Percentiles rank a stretch among this genome's conserved stretches.
These are phyloP conservation scores for Chrysoporthe austroafricana DNA, from an alignment of 2,329 filamentous ascomycete species.

Conservation along the genomic window DNA sequence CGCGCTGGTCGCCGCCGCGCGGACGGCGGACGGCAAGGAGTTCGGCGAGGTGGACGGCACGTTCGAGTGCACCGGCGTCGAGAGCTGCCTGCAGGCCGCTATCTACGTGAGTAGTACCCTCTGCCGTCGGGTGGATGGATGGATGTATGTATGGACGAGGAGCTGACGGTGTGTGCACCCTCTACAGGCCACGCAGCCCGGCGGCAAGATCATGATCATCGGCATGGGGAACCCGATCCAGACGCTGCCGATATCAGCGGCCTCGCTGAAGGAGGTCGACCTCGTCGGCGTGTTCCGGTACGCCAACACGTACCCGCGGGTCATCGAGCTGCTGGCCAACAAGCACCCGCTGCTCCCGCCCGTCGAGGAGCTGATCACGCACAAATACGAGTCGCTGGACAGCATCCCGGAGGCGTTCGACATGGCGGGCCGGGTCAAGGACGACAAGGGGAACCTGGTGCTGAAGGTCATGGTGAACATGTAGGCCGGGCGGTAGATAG, in stretches of 20 bases:
- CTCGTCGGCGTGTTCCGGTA: slow-evolving; percentile 74
- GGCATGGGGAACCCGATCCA: slow-evolving; percentile 75
- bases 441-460: slow-evolving; percentile 70
- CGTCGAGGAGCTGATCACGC: slow-evolving; percentile 71
- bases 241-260: slow-evolving; percentile 69
- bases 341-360: slow-evolving; percentile 60
- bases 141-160: not conserved
- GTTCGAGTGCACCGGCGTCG: slow-evolving; percentile 81
- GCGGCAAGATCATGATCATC: slow-evolving; percentile 71
- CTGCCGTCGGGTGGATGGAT: not conserved
- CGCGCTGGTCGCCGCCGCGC: slow-evolving; percentile 43
- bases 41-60: slow-evolving; percentile 69
- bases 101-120: slow-evolving; percentile 60
- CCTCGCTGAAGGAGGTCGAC: slow-evolving; percentile 71
- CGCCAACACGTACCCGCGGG: slow-evolving; percentile 71
- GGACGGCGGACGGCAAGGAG: slow-evolving; percentile 40
- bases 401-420: slow-evolving; percentile 69
- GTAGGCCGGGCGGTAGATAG: slow-evolving; percentile 24
- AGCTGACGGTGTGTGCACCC: not conserved
- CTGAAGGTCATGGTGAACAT: slow-evolving; percentile 72
- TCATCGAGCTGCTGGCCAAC: slow-evolving; percentile 55
- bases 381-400: slow-evolving; percentile 67
- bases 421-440: slow-evolving; percentile 72
- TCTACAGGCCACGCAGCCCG: slow-evolving; percentile 60
- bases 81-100: slow-evolving; percentile 73